Conservation (phyloP, 306 rosid genomes). For the Gastrolobium bilobum region DNA sequence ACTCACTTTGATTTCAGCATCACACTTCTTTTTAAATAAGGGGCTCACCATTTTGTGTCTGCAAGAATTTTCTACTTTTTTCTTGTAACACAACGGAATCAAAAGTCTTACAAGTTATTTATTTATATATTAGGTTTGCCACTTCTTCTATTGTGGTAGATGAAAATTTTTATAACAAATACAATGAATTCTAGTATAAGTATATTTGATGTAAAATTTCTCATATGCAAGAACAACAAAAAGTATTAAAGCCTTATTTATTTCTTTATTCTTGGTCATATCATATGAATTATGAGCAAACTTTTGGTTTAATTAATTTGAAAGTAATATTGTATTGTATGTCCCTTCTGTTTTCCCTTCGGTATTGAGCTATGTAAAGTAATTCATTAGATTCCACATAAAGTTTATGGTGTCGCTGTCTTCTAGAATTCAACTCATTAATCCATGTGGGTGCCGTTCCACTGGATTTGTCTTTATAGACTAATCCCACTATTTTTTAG, state of each 20-base stretch:
- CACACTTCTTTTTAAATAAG: too few relatives aligned
- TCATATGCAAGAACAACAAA: too few relatives aligned
- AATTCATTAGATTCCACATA: background rate
- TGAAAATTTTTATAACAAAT: too few relatives aligned
- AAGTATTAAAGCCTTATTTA: too few relatives aligned
- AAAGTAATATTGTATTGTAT: background rate
- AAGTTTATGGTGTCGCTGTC: background rate
- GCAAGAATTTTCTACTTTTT: too few relatives aligned
- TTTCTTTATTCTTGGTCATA: background rate
- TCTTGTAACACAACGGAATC: too few relatives aligned
- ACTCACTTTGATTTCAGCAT: too few relatives aligned
- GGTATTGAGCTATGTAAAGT: background rate
- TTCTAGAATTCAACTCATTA: constrained; percentile 13
- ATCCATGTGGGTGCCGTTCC: background rate
- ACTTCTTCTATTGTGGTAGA: too few relatives aligned
- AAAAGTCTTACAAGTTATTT: background rate
- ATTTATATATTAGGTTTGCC: too few relatives aligned
- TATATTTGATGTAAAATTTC: too few relatives aligned
- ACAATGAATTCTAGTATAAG: too few relatives aligned
- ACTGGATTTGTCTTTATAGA: background rate
- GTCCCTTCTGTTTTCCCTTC: background rate
- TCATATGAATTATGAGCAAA: background rate
- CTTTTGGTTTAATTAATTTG: background rate
- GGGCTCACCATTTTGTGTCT: too few relatives aligned
- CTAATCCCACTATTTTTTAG: background rate